Percentiles rank a stretch among this genome's conserved stretches.
phyloP scores from a whole-genome alignment of 1,284 basidiomycete genomes.

The Cryptococcus sp. region DNA sequence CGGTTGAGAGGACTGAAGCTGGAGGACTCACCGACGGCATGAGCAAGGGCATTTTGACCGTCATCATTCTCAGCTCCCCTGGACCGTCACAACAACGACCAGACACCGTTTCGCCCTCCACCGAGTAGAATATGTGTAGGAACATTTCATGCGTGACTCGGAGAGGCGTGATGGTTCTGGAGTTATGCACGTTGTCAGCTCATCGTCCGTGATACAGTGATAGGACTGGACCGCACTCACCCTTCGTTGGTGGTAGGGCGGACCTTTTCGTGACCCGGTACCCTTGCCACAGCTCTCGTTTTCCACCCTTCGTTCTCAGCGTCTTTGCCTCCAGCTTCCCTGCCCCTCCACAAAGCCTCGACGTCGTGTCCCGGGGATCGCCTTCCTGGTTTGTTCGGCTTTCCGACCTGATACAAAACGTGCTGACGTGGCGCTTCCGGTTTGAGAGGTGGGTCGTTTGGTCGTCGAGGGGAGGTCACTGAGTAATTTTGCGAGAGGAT shows the following conservation, averaged over 20 bases:
- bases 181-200: conserved; percentile 8
- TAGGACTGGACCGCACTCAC: conserved; percentile 28
- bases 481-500: conserved; percentile 44
- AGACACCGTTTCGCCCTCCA: conserved; percentile 38
- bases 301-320: conserved; percentile 27
- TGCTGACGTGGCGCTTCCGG: conserved; percentile 39
- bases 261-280: conserved; percentile 52
- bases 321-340: conserved; percentile 28
- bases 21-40: conserved; percentile 43
- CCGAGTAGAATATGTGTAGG: conserved; percentile 50
- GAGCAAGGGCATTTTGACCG: conserved; percentile 37
- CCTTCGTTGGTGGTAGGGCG: conserved; percentile 47
- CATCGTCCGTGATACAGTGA: not conserved
- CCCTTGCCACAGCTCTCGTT: conserved; percentile 39
- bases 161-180: conserved; percentile 49
- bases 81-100: conserved; percentile 36
- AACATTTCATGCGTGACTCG: conserved; percentile 44
- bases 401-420: conserved; percentile 45
- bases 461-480: conserved; percentile 45
- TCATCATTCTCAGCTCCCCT: conserved; percentile 47
- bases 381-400: conserved; percentile 34
- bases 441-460: conserved; percentile 34
- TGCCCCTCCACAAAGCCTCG: conserved; percentile 44
- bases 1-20: not conserved
- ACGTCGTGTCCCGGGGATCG: conserved; percentile 31